Percentiles rank a stretch among this genome's conserved stretches.
phyloP scores from a whole-genome alignment of 1,284 basidiomycete genomes.

The Limonomyces culmigenus region DNA sequence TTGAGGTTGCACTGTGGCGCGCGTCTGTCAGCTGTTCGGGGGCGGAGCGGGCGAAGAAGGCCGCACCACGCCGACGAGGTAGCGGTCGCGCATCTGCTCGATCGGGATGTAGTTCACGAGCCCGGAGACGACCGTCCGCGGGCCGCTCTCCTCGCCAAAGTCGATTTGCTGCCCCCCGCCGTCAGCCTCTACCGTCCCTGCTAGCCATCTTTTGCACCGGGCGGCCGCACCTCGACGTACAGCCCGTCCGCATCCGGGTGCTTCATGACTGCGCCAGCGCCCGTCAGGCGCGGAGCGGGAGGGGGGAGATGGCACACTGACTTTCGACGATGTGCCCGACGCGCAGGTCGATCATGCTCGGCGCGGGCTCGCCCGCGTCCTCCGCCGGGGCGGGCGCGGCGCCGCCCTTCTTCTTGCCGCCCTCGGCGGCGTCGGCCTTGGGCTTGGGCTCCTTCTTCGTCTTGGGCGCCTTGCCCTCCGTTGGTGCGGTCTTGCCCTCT shows the following conservation, averaged over 20 bases:
- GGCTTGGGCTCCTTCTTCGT: constrained; percentile 26
- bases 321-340: constrained; percentile 84
- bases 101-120: constrained; percentile 91
- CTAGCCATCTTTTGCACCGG: background rate
- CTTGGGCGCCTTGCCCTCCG: constrained; percentile 31
- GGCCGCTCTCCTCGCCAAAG: constrained; percentile 83
- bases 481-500: constrained; percentile 18
- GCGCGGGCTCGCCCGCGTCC: constrained; percentile 63
- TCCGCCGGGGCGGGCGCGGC: constrained; percentile 24
- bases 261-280: constrained; percentile 51
- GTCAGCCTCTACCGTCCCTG: too few species aligned
- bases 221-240: constrained; percentile 62
- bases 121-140: constrained; percentile 87
- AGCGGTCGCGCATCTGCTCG: constrained; percentile 78
- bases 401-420: constrained; percentile 26
- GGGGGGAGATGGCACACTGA: constrained; percentile 20
- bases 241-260: constrained; percentile 91
- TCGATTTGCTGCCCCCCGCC: constrained; percentile 62
- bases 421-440: constrained; percentile 15
- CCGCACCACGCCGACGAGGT: constrained; percentile 74
- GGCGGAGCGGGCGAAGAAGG: background rate
- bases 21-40: constrained; percentile 1
- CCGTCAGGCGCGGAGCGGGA: background rate
- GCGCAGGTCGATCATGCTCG: constrained; percentile 88
- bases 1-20: constrained; percentile 73